These are phyloP conservation scores for Tuber aestivum DNA, from an alignment of 495 filamentous ascomycete species.

Conservation along the genomic window DNA sequence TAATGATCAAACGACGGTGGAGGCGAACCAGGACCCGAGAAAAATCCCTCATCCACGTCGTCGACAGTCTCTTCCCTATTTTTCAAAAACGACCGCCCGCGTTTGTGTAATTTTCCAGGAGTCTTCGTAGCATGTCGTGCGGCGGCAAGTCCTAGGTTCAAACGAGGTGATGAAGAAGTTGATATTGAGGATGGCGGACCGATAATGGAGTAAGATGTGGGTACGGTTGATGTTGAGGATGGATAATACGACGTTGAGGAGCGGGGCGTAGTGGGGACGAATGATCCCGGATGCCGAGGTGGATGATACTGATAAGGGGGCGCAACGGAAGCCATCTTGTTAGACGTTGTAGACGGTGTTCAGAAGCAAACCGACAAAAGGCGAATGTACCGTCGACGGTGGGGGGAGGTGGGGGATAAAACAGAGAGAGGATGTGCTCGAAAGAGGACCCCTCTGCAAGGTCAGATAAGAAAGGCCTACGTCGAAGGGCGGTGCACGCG, in stretches of 20 bases:
- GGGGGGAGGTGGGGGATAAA: neutral
- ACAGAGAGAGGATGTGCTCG: neutral
- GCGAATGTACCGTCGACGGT: neutral
- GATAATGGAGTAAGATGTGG: conserved; percentile 37
- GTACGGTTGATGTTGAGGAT: conserved; percentile 34
- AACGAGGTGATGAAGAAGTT: conserved; percentile 34
- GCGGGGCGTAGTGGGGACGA: conserved; percentile 30
- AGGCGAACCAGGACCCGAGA: conserved; percentile 38
- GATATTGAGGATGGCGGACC: conserved; percentile 35
- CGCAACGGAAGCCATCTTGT: conserved; percentile 37
- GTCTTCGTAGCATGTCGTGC: conserved; percentile 41
- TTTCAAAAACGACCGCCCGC: conserved; percentile 27
- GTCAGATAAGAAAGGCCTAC: neutral
- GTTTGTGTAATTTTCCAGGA: conserved; percentile 37
- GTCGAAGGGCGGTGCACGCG: conserved; percentile 4
- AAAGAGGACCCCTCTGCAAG: neutral
- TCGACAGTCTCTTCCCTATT: conserved; percentile 35
- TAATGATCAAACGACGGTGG: conserved; percentile 28
- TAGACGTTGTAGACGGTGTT: conserved; percentile 21
- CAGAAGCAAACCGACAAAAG: neutral
- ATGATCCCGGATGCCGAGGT: conserved; percentile 36
- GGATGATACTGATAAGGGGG: conserved; percentile 40
- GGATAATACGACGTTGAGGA: conserved; percentile 37
- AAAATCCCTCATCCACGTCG: conserved; percentile 39
- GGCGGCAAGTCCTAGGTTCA: conserved; percentile 39